phyloP scores from a whole-genome alignment of 495 filamentous ascomycete species.

The Aspergillus ellipticus region DNA sequence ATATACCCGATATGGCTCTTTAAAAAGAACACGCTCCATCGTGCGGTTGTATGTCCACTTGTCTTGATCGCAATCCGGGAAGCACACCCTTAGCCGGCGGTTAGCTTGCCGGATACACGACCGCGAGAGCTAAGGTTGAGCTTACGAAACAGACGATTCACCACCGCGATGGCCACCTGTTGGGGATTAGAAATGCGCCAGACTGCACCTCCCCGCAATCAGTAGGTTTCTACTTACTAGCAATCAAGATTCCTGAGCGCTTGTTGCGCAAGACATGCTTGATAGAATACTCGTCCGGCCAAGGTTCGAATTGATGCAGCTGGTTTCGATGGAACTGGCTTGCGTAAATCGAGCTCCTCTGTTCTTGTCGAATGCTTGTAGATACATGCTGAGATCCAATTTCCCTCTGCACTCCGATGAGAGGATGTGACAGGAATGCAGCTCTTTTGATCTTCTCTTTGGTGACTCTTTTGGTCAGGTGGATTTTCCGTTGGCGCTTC shows the following conservation, averaged over 20 bases:
- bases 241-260: slow-evolving; percentile 34
- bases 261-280: slow-evolving; percentile 35
- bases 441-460: slow-evolving; percentile 36
- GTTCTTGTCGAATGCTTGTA: slow-evolving; percentile 20
- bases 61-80: slow-evolving; percentile 32
- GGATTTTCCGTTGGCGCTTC: slow-evolving; percentile 27
- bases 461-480: slow-evolving; percentile 24
- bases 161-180: slow-evolving; percentile 31
- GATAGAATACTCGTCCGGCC: slow-evolving; percentile 29
- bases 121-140: slow-evolving; percentile 5
- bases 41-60: slow-evolving; percentile 35
- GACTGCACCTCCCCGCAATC: neutral
- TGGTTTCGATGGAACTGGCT: slow-evolving; percentile 31
- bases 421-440: slow-evolving; percentile 24
- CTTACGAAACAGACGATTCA: slow-evolving; percentile 37
- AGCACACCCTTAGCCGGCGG: slow-evolving; percentile 28
- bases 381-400: slow-evolving; percentile 17
- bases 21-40: slow-evolving; percentile 37
- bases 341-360: slow-evolving; percentile 27
- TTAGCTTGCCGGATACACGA: slow-evolving; percentile 7
- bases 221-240: slow-evolving; percentile 23
- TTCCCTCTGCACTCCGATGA: slow-evolving; percentile 27
- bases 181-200: slow-evolving; percentile 10
- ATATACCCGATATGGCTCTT: slow-evolving; percentile 33
- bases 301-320: slow-evolving; percentile 34